Evolutionary conservation across 2,329 filamentous ascomycete genomes (phyloP), one percentile per base, ranked within the genome.

Genomic region (Alternaria angustiovoidea): DNA sequence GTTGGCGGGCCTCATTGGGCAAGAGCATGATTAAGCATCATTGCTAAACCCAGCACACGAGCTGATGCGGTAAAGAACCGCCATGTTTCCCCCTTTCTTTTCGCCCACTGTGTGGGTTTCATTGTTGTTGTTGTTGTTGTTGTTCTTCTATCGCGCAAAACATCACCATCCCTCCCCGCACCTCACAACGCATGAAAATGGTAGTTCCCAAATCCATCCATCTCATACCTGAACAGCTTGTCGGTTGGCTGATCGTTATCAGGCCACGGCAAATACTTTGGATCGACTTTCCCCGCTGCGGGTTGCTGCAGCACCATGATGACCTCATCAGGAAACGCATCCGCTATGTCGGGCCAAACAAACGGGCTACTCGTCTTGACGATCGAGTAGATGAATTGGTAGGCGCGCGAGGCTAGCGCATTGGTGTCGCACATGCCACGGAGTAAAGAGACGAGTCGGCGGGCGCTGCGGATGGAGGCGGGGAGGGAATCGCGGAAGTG

Each of bases 391-490:
- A 63, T 18, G 9, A 62, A 24, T 20, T 63, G 44, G 26, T 66
- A 75, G 20, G 75, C 75, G 18, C 72, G 67, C 11, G 56, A 39
- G 2, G 75, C 71, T 2, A 72, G 57, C 22, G 49, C 39, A 42
- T 67, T 71, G 2, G 65, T 66, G 22, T 57, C 52, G 1, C 70
- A 62, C 68, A 79, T 72, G 20, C 36, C 58, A 7, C 63, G 59
- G 6, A 79, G 66, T 68, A 71, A 74, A 5, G 62, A 55, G 11
- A 74, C 53, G 9, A 72, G 66, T 34, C 16, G 30, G 18, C 34
- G 20, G 18, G 34, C 6, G 38, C 12, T 14, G 12, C 18, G 20
- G 20, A 20, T 20, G 20, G 20, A 20, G 3, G 20, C 16, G 12
- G 20, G 9, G 4, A 20, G 24, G 12, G 46, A 36, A 3, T 56